Evolutionary conservation across 192 early-diverging fungal species (phyloP), one percentile per base, ranked within the genome.

Genomic region (Gigaspora rosea): DNA sequence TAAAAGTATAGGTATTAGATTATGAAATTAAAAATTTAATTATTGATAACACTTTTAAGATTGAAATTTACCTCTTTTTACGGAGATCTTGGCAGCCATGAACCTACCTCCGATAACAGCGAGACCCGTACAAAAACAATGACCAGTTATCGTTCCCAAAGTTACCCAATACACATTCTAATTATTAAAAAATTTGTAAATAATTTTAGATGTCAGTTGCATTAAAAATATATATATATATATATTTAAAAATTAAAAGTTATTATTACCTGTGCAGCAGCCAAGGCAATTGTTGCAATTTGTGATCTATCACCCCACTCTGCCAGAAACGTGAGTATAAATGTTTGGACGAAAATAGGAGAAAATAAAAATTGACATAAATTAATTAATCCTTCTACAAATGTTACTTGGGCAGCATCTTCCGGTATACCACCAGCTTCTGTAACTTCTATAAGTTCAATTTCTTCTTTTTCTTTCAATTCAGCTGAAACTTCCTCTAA

Each of bases 261-360:
- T 20, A 50, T 36, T 54, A 47, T 78, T 85, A 91, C 90, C 78
- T 91, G 89, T n/a, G 97, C 94, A 20, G 95, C 96, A 57, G 95
- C 96, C 71, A 99, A 84, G 48, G 95, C 97, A 80, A 99, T 95
- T 2, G 97, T 98, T 3, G 95, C 92, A 74, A 98, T 94, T 84
- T 99, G 97, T 72, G 94, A 96, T 33, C 96, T 89, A 82, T 98
- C 96, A 15, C 96, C 96, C 96, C 96, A 99, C 80, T 99, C 98
- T 54, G 94, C 98, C 74, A 99, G 75, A 77, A 99, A 99, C 51
- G 96, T 98, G 78, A 99, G 80, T 47, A 96, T 89, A 87, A 98
- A 98, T 0, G 94, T 95, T 85, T 99, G 93, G 32, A 98, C 90
- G 89, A 96, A 98, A 36, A 95, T 84, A 0, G 98, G 96, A 32